Base-by-base conservation (phyloP, 352 stramenopile species). In the Phytopythium sindhum region DNA sequence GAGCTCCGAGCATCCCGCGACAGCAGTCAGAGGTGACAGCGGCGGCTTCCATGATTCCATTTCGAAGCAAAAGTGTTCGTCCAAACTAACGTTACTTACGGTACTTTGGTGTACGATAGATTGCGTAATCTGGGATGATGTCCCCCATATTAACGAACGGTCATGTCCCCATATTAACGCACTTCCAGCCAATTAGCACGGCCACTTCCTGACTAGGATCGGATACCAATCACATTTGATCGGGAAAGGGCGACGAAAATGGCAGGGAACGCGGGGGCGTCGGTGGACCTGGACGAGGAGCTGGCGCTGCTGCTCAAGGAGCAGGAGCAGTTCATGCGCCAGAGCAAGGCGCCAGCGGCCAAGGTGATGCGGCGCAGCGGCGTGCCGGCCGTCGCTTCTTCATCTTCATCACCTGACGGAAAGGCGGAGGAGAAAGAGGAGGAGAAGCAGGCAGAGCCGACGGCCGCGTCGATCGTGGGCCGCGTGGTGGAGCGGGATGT, bases 301-400 rank as follows among this genome's bases (percentile, higher is more conserved):
- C 65, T 95, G 31, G 79, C 84, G 70, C 81, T 84, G 63, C 80
- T 95, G 42, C 72, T 95, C 23, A 78, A 82, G 42, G 86, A 95
- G 63, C 86, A 95, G 70, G 86, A 95, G 67, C 69, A 79, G 35
- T 95, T 95, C 42, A 68, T 93, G 55, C 71, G 71, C 15, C 70
- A 85, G 64, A 77, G 77, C 42, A 80, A 89, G 67, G 53, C 61
- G 17, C 82, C 84, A 10, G 73, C 82, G 17, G 84, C 84, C 58
- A 90, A 83, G 72, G 73, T 93, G 44, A 69, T 59, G 41, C 82
- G 80, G 44, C 29, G 74, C 14, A 61, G 65, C 39, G 56, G 23
- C 11, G 28, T 33, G 12, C 31, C 47, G 11, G 23, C 24, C 45
- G 19, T 4, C 26, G 19, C 24, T n/a, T 31, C n/a, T 14, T 29